Evolutionary conservation across 768 basidiomycete genomes (phyloP), one percentile per base, ranked within the genome.

Genomic region (Termitomyces sp.): DNA sequence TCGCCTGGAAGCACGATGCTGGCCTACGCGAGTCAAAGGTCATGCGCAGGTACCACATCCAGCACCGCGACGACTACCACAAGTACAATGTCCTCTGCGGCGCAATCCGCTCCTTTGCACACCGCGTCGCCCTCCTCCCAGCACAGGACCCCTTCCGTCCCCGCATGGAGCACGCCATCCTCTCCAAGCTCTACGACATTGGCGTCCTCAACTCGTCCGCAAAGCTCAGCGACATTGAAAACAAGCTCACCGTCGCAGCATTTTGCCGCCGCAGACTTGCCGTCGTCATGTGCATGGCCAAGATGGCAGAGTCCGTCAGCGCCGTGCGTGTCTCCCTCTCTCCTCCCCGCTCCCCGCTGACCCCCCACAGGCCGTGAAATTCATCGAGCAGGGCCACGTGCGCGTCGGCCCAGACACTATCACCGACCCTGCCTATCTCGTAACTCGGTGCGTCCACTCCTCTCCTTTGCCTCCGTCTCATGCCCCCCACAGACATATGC

Each of bases 61-160:
- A 98, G 67, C 81, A 94, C 72, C 75, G 95, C 65, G 94, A 96
- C 60, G 94, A 96, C 74, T 95, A 95, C 70, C 88, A 92, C 82
- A 94, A 92, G 88, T 99, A 98, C 79, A 99, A 99, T 79, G 95
- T 92, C 70, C 79, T 99, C 20, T 93, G 88, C 66, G 97, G 97
- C 39, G 83, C 88, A 3, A 75, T 98, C 44, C 84, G 94, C 46
- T 82, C 88, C 2, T 85, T 89, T 68, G 90, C 93, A 0, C 94
- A 98, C 73, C 85, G 92, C 22, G 68, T 98, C 46, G 87, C 95
- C 18, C 77, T 93, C 26, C 83, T 99, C 10, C 92, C 97, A 1
- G 78, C 91, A 0, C 85, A 92, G 63, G 96, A 98, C 72, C 90
- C 94, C 3, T 92, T 92, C 71, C 83, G 96, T 20, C 61, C 85